Conservation (phyloP, 1,284 basidiomycete genomes). For the Cutaneotrichosporon daszewskae region DNA sequence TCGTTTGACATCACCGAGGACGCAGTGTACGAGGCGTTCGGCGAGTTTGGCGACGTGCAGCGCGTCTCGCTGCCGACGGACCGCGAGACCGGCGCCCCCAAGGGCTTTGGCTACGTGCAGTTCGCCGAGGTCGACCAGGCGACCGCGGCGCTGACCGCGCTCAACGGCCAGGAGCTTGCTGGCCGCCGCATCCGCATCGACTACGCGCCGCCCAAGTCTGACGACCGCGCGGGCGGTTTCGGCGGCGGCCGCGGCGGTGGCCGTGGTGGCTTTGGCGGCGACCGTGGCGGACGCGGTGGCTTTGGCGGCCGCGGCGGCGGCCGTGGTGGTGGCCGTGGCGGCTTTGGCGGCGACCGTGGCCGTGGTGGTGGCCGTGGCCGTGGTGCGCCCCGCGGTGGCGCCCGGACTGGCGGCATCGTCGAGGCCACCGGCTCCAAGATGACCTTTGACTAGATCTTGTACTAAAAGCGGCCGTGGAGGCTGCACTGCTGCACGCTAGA, state of each 20-base stretch:
- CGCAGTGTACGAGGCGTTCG: conserved; percentile 83
- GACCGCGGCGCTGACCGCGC: conserved; percentile 67
- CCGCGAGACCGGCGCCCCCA: conserved; percentile 80
- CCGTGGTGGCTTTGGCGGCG: conserved; percentile 47
- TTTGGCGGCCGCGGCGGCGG: conserved; percentile 44
- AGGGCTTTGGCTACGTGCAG: conserved; percentile 97
- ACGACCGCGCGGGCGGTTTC: conserved; percentile 39
- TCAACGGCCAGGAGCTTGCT: conserved; percentile 71
- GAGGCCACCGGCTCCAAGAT: conserved; percentile 73
- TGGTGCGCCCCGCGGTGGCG: conserved; percentile 45
- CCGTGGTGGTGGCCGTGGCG: conserved; percentile 41
- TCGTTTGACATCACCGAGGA: conserved; percentile 79
- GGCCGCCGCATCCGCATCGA: conserved; percentile 80
- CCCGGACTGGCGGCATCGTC: conserved; percentile 68
- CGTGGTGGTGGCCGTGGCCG: conserved; percentile 49
- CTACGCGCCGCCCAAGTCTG: conserved; percentile 78
- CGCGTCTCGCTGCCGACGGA: conserved; percentile 90
- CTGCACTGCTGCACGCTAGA: conserved; percentile 1
- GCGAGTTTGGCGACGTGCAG: conserved; percentile 81
- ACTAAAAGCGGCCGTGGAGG: neutral
- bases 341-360: conserved; percentile 21
- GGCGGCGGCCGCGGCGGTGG: conserved; percentile 44
- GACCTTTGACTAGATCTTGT: conserved; percentile 57
- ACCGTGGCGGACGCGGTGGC: conserved; percentile 50
- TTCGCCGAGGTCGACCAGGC: conserved; percentile 76